Conservation (phyloP, 352 stramenopile genomes). For the Peronospora destructor region DNA sequence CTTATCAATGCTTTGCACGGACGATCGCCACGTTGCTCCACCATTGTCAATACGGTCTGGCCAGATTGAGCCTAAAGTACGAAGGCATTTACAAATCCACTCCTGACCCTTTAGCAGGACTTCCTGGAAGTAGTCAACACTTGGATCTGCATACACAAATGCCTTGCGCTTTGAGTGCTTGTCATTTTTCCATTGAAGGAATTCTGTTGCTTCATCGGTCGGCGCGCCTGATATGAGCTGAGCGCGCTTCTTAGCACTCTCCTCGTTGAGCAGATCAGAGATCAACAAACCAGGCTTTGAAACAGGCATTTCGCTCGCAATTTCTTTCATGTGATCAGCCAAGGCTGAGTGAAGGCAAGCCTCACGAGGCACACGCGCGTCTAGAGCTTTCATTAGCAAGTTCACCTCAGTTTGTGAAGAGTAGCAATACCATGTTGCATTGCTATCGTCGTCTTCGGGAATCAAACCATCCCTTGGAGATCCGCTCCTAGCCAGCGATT, state of each 20-base stretch:
- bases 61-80: conserved; percentile 58
- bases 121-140: conserved; percentile 45
- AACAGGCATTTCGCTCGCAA: conserved; percentile 58
- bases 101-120: conserved; percentile 51
- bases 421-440: conserved; percentile 60
- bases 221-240: conserved; percentile 11
- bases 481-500: conserved; percentile 21
- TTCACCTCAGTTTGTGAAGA: conserved; percentile 53
- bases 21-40: conserved; percentile 41
- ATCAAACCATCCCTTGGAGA: conserved; percentile 25
- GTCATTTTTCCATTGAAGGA: conserved; percentile 58
- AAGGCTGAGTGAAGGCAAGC: conserved; percentile 39
- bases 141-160: conserved; percentile 22
- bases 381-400: conserved; percentile 50
- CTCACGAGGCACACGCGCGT: conserved; percentile 43
- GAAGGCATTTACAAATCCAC: conserved; percentile 59
- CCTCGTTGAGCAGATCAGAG: conserved; percentile 65
- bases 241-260: conserved; percentile 43
- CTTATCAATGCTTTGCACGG: conserved; percentile 30
- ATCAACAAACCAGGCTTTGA: conserved; percentile 70
- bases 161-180: conserved; percentile 39
- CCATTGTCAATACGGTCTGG: conserved; percentile 35
- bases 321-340: conserved; percentile 54
- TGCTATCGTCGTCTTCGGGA: conserved; percentile 20
- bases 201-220: conserved; percentile 20